phyloP scores from a whole-genome alignment of 1,284 basidiomycete species.

The Moesziomyces aphidis region DNA sequence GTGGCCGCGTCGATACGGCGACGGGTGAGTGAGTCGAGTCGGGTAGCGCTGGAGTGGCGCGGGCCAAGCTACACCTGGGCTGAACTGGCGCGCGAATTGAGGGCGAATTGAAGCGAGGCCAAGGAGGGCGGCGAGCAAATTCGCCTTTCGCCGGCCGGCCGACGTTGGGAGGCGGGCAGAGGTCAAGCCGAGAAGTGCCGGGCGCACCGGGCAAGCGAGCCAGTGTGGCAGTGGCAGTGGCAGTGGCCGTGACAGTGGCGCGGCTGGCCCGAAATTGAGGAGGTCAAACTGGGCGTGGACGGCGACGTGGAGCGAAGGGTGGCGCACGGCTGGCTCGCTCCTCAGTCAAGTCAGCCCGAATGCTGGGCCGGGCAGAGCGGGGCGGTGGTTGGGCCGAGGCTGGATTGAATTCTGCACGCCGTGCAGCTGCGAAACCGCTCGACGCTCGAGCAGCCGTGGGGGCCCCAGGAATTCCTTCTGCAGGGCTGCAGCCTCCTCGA shows the following conservation, averaged over 20 bases:
- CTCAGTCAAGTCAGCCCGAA: not conserved
- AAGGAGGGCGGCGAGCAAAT: not conserved
- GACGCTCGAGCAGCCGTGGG: not conserved
- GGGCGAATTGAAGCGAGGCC: no score
- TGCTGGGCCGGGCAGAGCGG: not conserved
- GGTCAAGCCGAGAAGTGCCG: not conserved
- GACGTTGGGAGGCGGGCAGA: not conserved
- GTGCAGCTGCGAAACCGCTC: not conserved
- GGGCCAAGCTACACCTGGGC: no score
- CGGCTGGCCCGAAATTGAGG: no score
- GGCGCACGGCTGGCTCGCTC: slow-evolving; percentile 2
- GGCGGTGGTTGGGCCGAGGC: not conserved
- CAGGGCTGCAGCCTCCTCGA: not conserved
- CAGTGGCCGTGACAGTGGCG: no score
- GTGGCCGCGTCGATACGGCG: slow-evolving; percentile 23
- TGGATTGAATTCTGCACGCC: not conserved
- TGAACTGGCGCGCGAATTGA: no score
- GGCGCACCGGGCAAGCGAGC: not conserved
- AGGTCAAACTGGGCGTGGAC: not conserved
- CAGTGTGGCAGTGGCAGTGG: slow-evolving; percentile 7
- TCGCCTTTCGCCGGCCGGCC: not conserved
- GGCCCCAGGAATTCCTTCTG: not conserved
- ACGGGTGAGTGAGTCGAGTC: slow-evolving; percentile 4
- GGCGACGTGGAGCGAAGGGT: slow-evolving; percentile 1
- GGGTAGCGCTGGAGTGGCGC: not conserved